A percentile compares a stretch with the other conserved stretches of the same genome.
Evolutionary conservation across 2,329 filamentous ascomycete genomes (phyloP).

Genomic region (Cladorrhinum sp.): DNA sequence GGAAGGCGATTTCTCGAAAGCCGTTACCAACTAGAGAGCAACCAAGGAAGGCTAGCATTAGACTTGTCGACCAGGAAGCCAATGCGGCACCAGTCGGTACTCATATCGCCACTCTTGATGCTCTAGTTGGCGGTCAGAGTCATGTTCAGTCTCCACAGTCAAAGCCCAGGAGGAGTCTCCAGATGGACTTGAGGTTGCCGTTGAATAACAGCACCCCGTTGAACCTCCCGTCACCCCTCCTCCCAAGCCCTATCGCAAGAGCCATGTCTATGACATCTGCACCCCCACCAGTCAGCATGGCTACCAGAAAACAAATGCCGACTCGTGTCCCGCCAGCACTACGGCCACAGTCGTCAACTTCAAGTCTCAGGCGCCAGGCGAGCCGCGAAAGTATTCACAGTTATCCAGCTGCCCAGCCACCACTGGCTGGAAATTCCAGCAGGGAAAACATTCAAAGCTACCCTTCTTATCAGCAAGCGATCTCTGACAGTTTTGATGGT

Average conservation of each 20-base stretch:
- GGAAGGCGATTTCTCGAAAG: slow-evolving; percentile 34
- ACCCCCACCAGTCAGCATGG: slow-evolving; percentile 43
- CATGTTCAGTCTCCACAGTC: slow-evolving; percentile 4
- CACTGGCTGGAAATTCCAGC: slow-evolving; percentile 30
- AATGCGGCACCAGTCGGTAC: slow-evolving; percentile 21
- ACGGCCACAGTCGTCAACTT: slow-evolving; percentile 37
- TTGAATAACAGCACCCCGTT: background rate
- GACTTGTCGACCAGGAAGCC: slow-evolving; percentile 10
- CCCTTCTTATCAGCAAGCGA: slow-evolving; percentile 20
- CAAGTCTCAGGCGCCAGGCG: slow-evolving; percentile 29
- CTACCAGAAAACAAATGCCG: slow-evolving; percentile 37
- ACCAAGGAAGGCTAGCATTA: slow-evolving; percentile 2
- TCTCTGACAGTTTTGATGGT: slow-evolving; percentile 6
- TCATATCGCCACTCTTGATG: slow-evolving; percentile 30
- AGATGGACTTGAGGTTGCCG: background rate
- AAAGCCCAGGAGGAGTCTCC: slow-evolving; percentile 21
- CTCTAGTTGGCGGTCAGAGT: slow-evolving; percentile 17
- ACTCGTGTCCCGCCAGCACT: slow-evolving; percentile 36
- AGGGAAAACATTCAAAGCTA: slow-evolving; percentile 31
- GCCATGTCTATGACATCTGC: slow-evolving; percentile 32
- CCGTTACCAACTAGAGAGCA: slow-evolving; percentile 26
- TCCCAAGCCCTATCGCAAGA: slow-evolving; percentile 30
- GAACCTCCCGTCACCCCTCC: slow-evolving; percentile 21
- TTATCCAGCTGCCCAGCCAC: slow-evolving; percentile 20
- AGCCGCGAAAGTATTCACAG: slow-evolving; percentile 34